A percentile compares a stretch with the other conserved stretches of the same genome.
Conservation (phyloP, 2,329 filamentous ascomycete genomes). For the Biscogniauxia mediterranea region DNA sequence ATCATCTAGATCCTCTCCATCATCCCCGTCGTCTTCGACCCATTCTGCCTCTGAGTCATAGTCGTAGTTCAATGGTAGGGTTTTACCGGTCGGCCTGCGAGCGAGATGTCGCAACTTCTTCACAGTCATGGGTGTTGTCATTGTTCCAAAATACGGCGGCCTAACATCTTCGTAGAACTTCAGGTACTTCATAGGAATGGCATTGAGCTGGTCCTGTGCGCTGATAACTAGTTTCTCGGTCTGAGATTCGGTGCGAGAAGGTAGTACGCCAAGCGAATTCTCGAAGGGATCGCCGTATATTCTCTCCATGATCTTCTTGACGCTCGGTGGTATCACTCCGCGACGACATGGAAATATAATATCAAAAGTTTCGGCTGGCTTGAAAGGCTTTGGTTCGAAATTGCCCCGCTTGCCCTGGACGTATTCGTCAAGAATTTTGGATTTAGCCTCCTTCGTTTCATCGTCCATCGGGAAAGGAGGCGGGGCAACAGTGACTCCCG, state of each 20-base stretch:
- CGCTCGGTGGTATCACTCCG: conserved; percentile 49
- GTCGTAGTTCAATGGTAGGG: conserved; percentile 72
- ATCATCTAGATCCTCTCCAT: conserved; percentile 55
- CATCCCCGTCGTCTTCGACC: conserved; percentile 59
- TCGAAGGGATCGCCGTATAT: conserved; percentile 44
- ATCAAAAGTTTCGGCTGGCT: conserved; percentile 46
- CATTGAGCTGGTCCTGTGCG: conserved; percentile 37
- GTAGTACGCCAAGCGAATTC: conserved; percentile 14
- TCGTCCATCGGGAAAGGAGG: conserved; percentile 57
- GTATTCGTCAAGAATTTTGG: conserved; percentile 51
- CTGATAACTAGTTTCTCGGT: conserved; percentile 33
- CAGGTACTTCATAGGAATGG: conserved; percentile 62
- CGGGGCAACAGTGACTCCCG: conserved; percentile 69
- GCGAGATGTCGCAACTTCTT: conserved; percentile 52
- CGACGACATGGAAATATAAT: conserved; percentile 40
- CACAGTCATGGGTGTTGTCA: conserved; percentile 57
- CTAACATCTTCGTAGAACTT: conserved; percentile 64
- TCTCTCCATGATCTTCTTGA: conserved; percentile 60
- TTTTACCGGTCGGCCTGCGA: conserved; percentile 51
- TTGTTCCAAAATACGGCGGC: conserved; percentile 70
- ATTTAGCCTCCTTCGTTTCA: conserved; percentile 52
- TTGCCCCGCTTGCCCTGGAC: conserved; percentile 47
- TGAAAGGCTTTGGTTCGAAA: conserved; percentile 41
- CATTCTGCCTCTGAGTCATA: conserved; percentile 87
- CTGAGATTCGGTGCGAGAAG: conserved; percentile 41